phyloP scores from a whole-genome alignment of 2,329 filamentous ascomycete species.

The Colletotrichum incanum region DNA sequence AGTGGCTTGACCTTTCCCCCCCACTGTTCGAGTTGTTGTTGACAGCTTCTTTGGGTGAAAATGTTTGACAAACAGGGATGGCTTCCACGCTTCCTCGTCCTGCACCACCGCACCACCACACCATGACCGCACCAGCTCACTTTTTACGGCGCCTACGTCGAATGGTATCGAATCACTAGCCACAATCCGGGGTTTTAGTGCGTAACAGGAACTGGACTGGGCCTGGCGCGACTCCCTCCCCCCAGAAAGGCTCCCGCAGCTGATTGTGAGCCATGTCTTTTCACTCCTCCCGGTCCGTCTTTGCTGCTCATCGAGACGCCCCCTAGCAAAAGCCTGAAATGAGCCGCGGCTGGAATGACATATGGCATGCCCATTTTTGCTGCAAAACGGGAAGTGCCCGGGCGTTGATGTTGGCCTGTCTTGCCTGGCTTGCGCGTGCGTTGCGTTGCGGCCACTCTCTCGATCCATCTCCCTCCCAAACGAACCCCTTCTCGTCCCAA shows the following conservation, averaged over 20 bases:
- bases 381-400: background rate
- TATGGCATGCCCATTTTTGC: constrained; percentile 24
- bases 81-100: background rate
- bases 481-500: constrained; percentile 23
- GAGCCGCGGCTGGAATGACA: constrained; percentile 28
- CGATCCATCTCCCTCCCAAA: background rate
- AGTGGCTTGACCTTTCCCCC: background rate
- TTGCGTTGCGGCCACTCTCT: background rate
- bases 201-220: constrained; percentile 17
- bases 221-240: background rate
- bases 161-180: constrained; percentile 28
- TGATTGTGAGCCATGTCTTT: constrained; percentile 13
- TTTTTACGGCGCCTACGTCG: background rate
- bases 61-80: background rate
- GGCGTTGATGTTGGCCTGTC: background rate
- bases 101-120: background rate
- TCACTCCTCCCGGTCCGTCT: background rate
- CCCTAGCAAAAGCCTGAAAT: constrained; percentile 4
- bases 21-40: too few species aligned
- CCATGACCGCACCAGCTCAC: background rate
- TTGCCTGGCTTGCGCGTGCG: constrained; percentile 9
- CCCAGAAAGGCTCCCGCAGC: constrained; percentile 8
- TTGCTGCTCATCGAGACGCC: background rate
- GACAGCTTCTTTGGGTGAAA: too few species aligned
- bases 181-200: constrained; percentile 38